Percentiles rank a stretch among this genome's conserved stretches.
These are phyloP conservation scores for Exophiala calicioides DNA, from an alignment of 2,329 filamentous ascomycete genomes.

Conservation along the genomic window DNA sequence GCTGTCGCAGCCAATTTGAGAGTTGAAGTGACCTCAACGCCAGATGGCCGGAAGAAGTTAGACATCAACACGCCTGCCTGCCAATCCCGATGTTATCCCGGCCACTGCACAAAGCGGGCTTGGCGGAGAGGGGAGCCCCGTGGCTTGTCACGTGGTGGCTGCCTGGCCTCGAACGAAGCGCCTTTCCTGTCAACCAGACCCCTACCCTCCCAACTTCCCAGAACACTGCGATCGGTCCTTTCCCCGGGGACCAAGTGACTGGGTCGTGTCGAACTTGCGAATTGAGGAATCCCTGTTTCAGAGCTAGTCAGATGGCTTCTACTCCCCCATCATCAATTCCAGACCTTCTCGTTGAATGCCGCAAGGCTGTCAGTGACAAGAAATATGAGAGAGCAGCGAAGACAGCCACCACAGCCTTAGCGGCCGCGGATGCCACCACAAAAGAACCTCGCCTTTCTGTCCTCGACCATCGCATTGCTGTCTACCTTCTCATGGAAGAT, in stretches of 20 bases:
- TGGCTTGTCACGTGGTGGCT: no score
- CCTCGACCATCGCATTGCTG: constrained; percentile 37
- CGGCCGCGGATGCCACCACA: not conserved
- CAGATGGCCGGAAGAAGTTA: constrained; percentile 8
- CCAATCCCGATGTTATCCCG: constrained; percentile 1
- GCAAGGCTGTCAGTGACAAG: constrained; percentile 13
- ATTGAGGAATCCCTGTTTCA: no score
- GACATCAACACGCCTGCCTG: constrained; percentile 12
- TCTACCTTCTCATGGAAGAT: constrained; percentile 50
- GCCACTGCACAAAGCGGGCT: no score
- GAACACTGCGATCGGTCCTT: no score
- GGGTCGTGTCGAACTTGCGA: no score
- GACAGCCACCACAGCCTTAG: constrained; percentile 13
- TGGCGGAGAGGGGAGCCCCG: no score
- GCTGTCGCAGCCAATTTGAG: no score
- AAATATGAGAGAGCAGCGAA: constrained; percentile 16
- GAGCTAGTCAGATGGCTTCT: constrained; percentile 3
- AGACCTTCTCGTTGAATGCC: constrained; percentile 12
- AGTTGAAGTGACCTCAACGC: not conserved
- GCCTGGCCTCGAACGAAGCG: no score
- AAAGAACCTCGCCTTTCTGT: constrained; percentile 35
- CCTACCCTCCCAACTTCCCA: no score
- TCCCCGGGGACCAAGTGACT: no score
- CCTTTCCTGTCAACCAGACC: no score
- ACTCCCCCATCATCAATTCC: not conserved